Evolutionary conservation across 2,329 filamentous ascomycete species (phyloP).

Genomic region (Neonectria magnoliae): DNA sequence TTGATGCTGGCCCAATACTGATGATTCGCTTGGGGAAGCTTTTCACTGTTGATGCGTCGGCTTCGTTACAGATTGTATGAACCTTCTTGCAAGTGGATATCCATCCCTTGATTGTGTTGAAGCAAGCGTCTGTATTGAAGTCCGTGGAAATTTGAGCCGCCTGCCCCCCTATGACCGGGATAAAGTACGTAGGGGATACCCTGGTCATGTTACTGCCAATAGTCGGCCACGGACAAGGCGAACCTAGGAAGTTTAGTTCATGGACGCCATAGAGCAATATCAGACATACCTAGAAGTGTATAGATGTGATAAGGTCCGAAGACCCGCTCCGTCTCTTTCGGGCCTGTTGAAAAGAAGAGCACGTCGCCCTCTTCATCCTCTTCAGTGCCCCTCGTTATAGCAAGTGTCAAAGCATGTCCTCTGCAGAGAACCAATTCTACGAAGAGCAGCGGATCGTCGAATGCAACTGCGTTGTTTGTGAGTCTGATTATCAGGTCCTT

Average conservation of each 20-base stretch:
- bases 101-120: slow-evolving; percentile 32
- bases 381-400: too few species aligned
- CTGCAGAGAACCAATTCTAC: too few species aligned
- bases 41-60: slow-evolving; percentile 4
- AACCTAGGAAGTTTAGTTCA: neutral
- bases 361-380: too few species aligned
- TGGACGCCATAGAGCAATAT: too few species aligned
- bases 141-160: slow-evolving; percentile 30
- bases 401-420: too few species aligned
- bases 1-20: slow-evolving; percentile 28
- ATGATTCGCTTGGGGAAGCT: slow-evolving; percentile 35
- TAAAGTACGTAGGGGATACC: slow-evolving; percentile 19
- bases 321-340: too few species aligned
- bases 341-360: too few species aligned
- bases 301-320: slow-evolving; percentile 28
- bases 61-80: slow-evolving; percentile 30
- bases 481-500: too few species aligned
- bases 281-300: slow-evolving; percentile 28
- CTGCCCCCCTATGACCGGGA: slow-evolving; percentile 19
- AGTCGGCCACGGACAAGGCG: slow-evolving; percentile 31
- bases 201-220: slow-evolving; percentile 30
- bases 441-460: too few species aligned
- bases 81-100: slow-evolving; percentile 26
- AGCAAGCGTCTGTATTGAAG: slow-evolving; percentile 17
- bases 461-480: too few species aligned